Base-by-base conservation (phyloP, 495 filamentous ascomycete genomes). In the Neurospora tetrasperma region DNA sequence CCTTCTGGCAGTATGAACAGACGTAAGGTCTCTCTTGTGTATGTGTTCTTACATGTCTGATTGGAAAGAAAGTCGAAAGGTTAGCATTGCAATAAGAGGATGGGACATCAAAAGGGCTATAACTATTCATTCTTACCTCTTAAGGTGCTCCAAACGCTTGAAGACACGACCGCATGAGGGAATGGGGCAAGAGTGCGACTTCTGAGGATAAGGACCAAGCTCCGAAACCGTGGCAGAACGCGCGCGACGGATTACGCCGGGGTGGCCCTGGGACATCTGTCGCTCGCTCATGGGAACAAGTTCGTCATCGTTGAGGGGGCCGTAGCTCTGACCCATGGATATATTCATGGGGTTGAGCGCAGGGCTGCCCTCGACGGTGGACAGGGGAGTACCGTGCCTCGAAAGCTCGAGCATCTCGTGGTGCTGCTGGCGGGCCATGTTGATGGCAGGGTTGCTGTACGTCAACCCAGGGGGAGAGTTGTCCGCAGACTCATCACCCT, bases 1-100 rank as follows among this genome's bases (percentile, higher is more conserved):
- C 96, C 84, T 98, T 98, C 88, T 90, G 97, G 89, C 96, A 99
- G 81, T 96, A 92, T 78, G 91, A 91, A 87, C 96, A 99, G 77
- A 93, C 90, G 83, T 99, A 99, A 76, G 96, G 96, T 85, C 95
- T 91, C 85, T 99, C 96, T 88, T 99, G 96, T 27, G 96, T 99
- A 86, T 99, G 96, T 79, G 96, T 99, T 82, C 96, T 92, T 82
- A 99, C 96, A 87, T 99, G 96, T 85, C 94, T 97, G 82, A 16
- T 31, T 31, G 27, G 27, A 35, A 66, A 18, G 35, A 66, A 91
- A 87, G 84, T 85, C 27, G 83, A 82, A 82, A 82, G 80, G 85
- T 87, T 81, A 89, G 87, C 84, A 84, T 81, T 78, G 81, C 76
- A 79, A 76, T 77, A 74, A 79, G 82, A 76, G 79, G 77, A 70